Conservation (phyloP, 805 yeast genomes). For the Pichia rugopelliculosa region DNA sequence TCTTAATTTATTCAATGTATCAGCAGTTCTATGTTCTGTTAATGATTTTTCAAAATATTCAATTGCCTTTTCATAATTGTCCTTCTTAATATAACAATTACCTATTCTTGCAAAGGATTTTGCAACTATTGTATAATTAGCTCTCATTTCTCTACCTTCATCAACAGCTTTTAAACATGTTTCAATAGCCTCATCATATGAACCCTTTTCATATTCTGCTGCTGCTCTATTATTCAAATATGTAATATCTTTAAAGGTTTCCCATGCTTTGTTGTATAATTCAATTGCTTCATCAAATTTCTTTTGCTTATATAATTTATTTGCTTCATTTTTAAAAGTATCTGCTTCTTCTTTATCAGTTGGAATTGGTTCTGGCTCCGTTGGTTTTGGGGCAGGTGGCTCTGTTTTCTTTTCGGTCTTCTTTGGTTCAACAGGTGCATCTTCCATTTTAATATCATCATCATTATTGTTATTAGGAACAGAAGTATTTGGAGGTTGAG, state of each 20-base stretch:
- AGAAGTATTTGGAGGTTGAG: slow-evolving; percentile 28
- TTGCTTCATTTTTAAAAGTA: slow-evolving; percentile 75
- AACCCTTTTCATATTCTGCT: slow-evolving; percentile 95
- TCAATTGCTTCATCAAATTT: slow-evolving; percentile 91
- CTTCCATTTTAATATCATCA: slow-evolving; percentile 32
- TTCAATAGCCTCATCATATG: slow-evolving; percentile 72
- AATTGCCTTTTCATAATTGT: slow-evolving; percentile 65
- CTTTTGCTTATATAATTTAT: slow-evolving; percentile 74
- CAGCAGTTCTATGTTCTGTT: slow-evolving; percentile 97
- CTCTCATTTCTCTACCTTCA: slow-evolving; percentile 80
- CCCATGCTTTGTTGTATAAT: slow-evolving; percentile 82
- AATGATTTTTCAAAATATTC: slow-evolving; percentile 80
- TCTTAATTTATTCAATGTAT: slow-evolving; percentile 80
- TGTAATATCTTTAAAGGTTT: slow-evolving; percentile 72
- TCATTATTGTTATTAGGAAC: slow-evolving; percentile 14
- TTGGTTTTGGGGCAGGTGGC: slow-evolving; percentile 23
- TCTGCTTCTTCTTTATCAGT: slow-evolving; percentile 48
- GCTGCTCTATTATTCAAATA: slow-evolving; percentile 95
- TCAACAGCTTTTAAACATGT: slow-evolving; percentile 82
- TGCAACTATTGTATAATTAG: slow-evolving; percentile 87
- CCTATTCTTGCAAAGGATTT: slow-evolving; percentile 93
- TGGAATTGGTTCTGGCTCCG: slow-evolving; percentile 5
- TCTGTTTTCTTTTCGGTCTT: neutral
- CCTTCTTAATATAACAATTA: slow-evolving; percentile 67
- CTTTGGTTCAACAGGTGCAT: slow-evolving; percentile 20